Evolutionary conservation across 805 yeast species (phyloP).

Genomic region (Metschnikowia lunata): DNA sequence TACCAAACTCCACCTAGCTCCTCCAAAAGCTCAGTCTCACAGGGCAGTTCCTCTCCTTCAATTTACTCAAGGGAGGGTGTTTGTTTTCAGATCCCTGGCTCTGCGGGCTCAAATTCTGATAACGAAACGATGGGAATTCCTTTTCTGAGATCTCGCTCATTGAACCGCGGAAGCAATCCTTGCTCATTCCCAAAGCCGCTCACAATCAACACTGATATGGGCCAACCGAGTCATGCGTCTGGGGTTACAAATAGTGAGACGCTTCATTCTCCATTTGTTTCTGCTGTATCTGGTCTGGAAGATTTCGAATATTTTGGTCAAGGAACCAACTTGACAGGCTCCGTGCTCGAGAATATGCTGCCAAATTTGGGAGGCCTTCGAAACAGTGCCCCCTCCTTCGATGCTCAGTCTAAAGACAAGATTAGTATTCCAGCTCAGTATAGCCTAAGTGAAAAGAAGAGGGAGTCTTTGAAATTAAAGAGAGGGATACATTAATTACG

Average conservation of each 20-base stretch:
- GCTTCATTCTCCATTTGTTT: constrained; percentile 41
- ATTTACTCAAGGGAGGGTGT: constrained; percentile 1
- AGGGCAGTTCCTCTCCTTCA: constrained; percentile 17
- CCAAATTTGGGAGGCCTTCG: constrained; percentile 13
- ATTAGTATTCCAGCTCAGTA: constrained; percentile 30
- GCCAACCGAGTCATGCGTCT: constrained; percentile 2
- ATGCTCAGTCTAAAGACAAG: constrained; percentile 13
- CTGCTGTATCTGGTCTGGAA: constrained; percentile 34
- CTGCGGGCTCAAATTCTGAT: constrained; percentile 18
- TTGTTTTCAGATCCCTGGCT: constrained; percentile 2
- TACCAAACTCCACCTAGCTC: constrained; percentile 39
- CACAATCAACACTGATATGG: constrained; percentile 35
- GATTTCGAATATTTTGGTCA: constrained; percentile 29
- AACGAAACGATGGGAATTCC: constrained; percentile 28
- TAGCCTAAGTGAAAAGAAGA: constrained; percentile 40
- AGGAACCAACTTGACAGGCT: constrained; percentile 10
- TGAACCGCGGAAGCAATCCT: constrained; percentile 17
- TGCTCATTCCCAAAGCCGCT: constrained; percentile 31
- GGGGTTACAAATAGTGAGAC: constrained; percentile 12
- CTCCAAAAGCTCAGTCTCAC: constrained; percentile 28
- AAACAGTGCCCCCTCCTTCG: constrained; percentile 10
- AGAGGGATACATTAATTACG: constrained; percentile 37
- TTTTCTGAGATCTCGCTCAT: constrained; percentile 12
- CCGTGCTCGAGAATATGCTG: constrained; percentile 9
- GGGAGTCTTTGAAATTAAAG: constrained; percentile 42